Evolutionary conservation across 2,329 filamentous ascomycete genomes (phyloP).

Genomic region (Acrodontium crateriforme): DNA sequence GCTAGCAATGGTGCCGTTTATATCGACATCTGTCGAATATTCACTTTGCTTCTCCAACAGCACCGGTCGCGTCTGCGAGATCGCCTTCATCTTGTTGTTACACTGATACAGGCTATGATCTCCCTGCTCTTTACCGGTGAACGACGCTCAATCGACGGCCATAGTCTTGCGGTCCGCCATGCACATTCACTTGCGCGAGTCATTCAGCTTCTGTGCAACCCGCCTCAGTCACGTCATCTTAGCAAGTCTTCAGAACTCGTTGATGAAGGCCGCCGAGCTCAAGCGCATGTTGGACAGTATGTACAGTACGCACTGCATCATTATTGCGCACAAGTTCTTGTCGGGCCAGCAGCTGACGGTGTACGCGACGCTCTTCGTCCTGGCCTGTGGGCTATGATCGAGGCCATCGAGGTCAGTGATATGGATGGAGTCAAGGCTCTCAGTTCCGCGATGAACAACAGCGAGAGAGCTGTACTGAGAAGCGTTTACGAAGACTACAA

Average conservation of each 20-base stretch:
- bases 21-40: slow-evolving; percentile 39
- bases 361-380: slow-evolving; percentile 40
- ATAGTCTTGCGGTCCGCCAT: slow-evolving; percentile 32
- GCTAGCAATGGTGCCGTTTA: slow-evolving; percentile 28
- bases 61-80: slow-evolving; percentile 45
- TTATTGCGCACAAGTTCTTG: slow-evolving; percentile 41
- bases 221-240: slow-evolving; percentile 34
- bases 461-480: slow-evolving; percentile 39
- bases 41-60: slow-evolving; percentile 40
- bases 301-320: slow-evolving; percentile 43
- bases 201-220: slow-evolving; percentile 47
- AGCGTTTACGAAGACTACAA: slow-evolving; percentile 39
- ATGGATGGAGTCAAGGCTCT: slow-evolving; percentile 36
- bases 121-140: slow-evolving; percentile 40
- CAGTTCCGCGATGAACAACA: slow-evolving; percentile 38
- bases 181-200: slow-evolving; percentile 40
- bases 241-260: slow-evolving; percentile 30
- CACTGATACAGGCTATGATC: slow-evolving; percentile 41
- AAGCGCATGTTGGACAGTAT: slow-evolving; percentile 43
- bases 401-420: slow-evolving; percentile 33
- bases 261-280: slow-evolving; percentile 46
- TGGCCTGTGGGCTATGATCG: slow-evolving; percentile 39
- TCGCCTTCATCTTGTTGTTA: slow-evolving; percentile 45
- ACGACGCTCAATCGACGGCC: too few relatives aligned
- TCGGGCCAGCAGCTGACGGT: slow-evolving; percentile 33